Evolutionary conservation across 2,329 filamentous ascomycete species (phyloP).

Genomic region (Furcasterigmium sp.): DNA sequence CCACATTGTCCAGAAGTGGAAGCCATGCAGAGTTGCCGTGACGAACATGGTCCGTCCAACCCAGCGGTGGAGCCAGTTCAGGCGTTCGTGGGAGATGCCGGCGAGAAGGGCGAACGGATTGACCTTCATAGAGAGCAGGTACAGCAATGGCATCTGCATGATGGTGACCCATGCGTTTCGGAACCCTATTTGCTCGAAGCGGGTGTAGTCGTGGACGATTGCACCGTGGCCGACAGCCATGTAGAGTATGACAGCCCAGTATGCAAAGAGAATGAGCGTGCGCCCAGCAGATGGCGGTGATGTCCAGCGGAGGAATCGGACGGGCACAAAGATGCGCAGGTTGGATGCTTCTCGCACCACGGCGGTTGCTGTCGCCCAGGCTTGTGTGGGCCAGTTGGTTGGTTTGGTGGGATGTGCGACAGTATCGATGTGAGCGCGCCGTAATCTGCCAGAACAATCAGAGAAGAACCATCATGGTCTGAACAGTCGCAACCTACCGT

Average conservation of each 20-base stretch:
- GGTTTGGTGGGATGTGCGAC: slow-evolving; percentile 39
- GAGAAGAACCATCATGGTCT: too few species aligned
- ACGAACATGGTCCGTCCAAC: slow-evolving; percentile 64
- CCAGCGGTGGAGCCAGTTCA: slow-evolving; percentile 74
- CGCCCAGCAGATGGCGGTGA: slow-evolving; percentile 56
- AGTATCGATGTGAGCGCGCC: slow-evolving; percentile 35
- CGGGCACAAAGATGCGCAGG: slow-evolving; percentile 44
- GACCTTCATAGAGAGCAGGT: slow-evolving; percentile 55
- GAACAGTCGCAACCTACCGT: too few species aligned
- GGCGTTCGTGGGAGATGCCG: slow-evolving; percentile 60
- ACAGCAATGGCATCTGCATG: slow-evolving; percentile 59
- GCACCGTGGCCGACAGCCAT: slow-evolving; percentile 45
- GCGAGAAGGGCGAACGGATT: slow-evolving; percentile 55
- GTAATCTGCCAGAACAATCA: slow-evolving; percentile 32
- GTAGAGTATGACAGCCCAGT: slow-evolving; percentile 55
- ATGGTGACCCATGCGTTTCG: slow-evolving; percentile 63
- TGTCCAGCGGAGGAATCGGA: slow-evolving; percentile 45
- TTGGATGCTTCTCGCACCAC: slow-evolving; percentile 50
- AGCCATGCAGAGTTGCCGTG: slow-evolving; percentile 64
- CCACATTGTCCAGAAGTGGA: slow-evolving; percentile 64
- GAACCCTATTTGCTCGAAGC: slow-evolving; percentile 61
- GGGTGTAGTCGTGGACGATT: slow-evolving; percentile 46
- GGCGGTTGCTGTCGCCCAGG: slow-evolving; percentile 56
- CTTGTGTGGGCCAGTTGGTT: slow-evolving; percentile 35
- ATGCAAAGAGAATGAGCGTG: slow-evolving; percentile 44